These are phyloP conservation scores for Boletus semigastroideus DNA, from an alignment of 1,284 basidiomycete species.

Conservation along the genomic window DNA sequence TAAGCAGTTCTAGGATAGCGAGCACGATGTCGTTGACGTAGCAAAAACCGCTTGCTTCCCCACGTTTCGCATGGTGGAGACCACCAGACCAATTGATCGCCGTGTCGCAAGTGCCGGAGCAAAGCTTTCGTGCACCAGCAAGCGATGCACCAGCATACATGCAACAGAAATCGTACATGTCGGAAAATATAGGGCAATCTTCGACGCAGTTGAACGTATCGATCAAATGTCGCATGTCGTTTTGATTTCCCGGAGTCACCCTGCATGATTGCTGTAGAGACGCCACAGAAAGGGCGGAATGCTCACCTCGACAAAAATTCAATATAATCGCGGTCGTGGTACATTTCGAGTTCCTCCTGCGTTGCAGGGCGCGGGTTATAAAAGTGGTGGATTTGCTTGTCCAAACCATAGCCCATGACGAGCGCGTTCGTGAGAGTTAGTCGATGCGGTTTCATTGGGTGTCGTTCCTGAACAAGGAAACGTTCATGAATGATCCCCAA, in stretches of 20 bases:
- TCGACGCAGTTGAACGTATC: conserved; percentile 89
- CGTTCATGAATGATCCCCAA: neutral
- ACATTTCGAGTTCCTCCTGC: conserved; percentile 84
- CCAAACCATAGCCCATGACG: conserved; percentile 94
- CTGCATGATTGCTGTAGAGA: conserved; percentile 38
- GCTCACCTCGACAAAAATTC: conserved; percentile 88
- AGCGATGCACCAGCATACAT: conserved; percentile 92
- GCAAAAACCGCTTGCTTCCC: conserved; percentile 95
- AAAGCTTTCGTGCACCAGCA: conserved; percentile 85
- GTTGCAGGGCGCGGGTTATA: conserved; percentile 90
- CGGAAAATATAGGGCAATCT: conserved; percentile 92
- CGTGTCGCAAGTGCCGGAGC: conserved; percentile 88
- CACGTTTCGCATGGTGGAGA: conserved; percentile 93
- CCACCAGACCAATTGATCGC: conserved; percentile 98
- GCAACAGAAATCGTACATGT: conserved; percentile 90
- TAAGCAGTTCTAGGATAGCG: conserved; percentile 87
- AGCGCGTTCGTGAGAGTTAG: conserved; percentile 93
- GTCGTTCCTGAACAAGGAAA: conserved; percentile 67
- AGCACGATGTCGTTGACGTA: conserved; percentile 96
- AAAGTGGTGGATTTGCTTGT: conserved; percentile 92
- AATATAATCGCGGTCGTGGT: conserved; percentile 94
- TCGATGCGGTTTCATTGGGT: conserved; percentile 98
- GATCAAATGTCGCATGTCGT: conserved; percentile 70
- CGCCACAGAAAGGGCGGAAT: neutral
- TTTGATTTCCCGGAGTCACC: conserved; percentile 81